phyloP scores from a whole-genome alignment of 345 rosid genomes.

The Citrus trifoliata region DNA sequence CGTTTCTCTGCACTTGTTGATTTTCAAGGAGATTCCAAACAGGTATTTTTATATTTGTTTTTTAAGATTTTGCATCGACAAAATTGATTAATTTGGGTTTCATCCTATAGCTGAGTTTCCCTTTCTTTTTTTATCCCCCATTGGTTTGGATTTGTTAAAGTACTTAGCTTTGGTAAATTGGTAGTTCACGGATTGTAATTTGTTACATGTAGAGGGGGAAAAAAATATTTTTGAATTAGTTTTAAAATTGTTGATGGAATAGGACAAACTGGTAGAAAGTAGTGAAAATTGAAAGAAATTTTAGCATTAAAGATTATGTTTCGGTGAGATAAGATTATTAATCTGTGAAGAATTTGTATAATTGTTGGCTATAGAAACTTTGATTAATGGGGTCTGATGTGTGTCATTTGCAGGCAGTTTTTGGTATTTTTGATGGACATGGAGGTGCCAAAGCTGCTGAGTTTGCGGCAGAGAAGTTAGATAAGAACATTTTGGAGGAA shows the following conservation, averaged over 20 bases:
- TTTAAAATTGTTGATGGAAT: background rate
- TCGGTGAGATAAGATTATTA: too few relatives aligned
- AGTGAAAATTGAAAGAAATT: too few relatives aligned
- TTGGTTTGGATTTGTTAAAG: background rate
- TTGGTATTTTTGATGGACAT: constrained; percentile 90
- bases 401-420: constrained; percentile 49
- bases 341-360: too few relatives aligned
- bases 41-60: constrained; percentile 35
- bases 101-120: background rate
- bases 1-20: constrained; percentile 64
- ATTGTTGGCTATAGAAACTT: background rate
- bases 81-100: background rate
- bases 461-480: constrained; percentile 65
- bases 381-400: background rate
- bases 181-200: too few relatives aligned
- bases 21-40: constrained; percentile 58
- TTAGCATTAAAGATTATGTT: too few relatives aligned
- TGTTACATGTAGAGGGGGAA: too few relatives aligned
- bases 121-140: background rate
- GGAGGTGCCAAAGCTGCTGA: constrained; percentile 84
- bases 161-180: background rate
- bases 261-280: background rate
- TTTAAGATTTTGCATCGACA: too few relatives aligned
- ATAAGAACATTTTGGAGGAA: constrained; percentile 51
- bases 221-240: background rate